Percentiles rank a stretch among this genome's conserved stretches.
Conservation (phyloP, 345 rosid species). For the Camelina hispida region DNA sequence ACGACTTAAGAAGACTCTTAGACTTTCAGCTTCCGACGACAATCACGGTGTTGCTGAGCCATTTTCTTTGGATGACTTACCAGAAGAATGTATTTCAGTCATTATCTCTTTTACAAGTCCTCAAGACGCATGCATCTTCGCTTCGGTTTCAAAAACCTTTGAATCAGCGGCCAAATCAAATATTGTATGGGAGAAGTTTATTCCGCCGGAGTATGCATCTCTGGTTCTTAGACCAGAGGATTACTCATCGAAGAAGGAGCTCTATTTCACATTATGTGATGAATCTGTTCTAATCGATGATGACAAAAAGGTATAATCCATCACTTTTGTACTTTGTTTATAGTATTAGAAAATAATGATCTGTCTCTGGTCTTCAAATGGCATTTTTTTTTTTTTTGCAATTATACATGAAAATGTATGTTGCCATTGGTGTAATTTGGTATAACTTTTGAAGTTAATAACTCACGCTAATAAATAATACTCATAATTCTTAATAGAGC, state of each 20-base stretch:
- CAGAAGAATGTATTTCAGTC: constrained; percentile 50
- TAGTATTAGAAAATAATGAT: neutral
- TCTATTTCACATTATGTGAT: constrained; percentile 52
- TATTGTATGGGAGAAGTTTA: constrained; percentile 52
- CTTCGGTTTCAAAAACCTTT: constrained; percentile 50
- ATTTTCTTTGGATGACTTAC: neutral
- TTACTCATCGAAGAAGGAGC: constrained; percentile 49
- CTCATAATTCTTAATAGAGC: neutral
- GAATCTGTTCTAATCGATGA: constrained; percentile 44
- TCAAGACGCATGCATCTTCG: constrained; percentile 45
- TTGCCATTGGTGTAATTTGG: neutral
- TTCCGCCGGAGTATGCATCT: constrained; percentile 49
- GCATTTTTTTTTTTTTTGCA: too few species aligned
- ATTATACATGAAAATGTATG: neutral
- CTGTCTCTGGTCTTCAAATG: neutral
- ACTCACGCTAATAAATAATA: neutral
- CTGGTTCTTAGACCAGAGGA: constrained; percentile 2
- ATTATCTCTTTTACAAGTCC: constrained; percentile 54
- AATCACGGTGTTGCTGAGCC: too few species aligned
- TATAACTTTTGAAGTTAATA: neutral
- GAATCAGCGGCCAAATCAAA: constrained; percentile 51
- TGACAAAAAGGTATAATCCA: constrained; percentile 48
- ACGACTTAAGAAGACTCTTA: too few species aligned
- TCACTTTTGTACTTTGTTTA: neutral
- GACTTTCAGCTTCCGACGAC: too few species aligned